phyloP scores from a whole-genome alignment of 2,329 filamentous ascomycete species.

The Canariomyces notabilis region DNA sequence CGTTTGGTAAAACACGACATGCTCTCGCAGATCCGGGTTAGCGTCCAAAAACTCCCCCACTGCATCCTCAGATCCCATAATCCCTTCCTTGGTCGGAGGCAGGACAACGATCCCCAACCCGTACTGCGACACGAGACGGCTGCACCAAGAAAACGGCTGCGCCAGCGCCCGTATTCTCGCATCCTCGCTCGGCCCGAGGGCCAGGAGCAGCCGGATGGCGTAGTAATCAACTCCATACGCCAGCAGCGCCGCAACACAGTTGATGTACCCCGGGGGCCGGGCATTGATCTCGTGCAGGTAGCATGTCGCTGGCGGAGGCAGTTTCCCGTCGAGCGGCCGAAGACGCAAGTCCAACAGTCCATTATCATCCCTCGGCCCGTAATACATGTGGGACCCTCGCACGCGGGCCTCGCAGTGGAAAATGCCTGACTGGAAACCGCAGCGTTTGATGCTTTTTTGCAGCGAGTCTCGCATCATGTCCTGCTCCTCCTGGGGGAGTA shows the following conservation, averaged over 20 bases:
- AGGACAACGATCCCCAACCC: constrained; percentile 8
- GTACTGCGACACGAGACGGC: constrained; percentile 13
- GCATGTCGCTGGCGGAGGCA: not conserved
- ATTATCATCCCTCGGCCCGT: constrained; percentile 16
- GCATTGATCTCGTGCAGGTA: constrained; percentile 31
- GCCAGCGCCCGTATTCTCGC: constrained; percentile 20
- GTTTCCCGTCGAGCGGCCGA: not conserved
- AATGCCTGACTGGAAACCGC: constrained; percentile 27
- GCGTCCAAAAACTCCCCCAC: constrained; percentile 10
- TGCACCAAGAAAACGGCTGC: constrained; percentile 18
- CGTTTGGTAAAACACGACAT: constrained; percentile 10
- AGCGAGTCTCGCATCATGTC: constrained; percentile 20
- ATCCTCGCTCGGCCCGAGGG: constrained; percentile 16
- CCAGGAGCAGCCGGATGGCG: constrained; percentile 24
- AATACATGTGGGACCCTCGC: constrained; percentile 23
- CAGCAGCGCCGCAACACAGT: constrained; percentile 21
- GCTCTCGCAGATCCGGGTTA: constrained; percentile 6
- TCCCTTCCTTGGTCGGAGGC: constrained; percentile 4
- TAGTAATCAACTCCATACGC: constrained; percentile 31
- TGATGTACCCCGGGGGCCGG: constrained; percentile 26
- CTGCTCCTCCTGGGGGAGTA: constrained; percentile 22
- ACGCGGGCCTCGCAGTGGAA: constrained; percentile 31
- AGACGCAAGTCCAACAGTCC: constrained; percentile 20
- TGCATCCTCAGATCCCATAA: constrained; percentile 10
- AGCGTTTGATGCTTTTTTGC: constrained; percentile 18